Conservation (phyloP, 2,329 filamentous ascomycete genomes). For the Claviceps humidiphila region DNA sequence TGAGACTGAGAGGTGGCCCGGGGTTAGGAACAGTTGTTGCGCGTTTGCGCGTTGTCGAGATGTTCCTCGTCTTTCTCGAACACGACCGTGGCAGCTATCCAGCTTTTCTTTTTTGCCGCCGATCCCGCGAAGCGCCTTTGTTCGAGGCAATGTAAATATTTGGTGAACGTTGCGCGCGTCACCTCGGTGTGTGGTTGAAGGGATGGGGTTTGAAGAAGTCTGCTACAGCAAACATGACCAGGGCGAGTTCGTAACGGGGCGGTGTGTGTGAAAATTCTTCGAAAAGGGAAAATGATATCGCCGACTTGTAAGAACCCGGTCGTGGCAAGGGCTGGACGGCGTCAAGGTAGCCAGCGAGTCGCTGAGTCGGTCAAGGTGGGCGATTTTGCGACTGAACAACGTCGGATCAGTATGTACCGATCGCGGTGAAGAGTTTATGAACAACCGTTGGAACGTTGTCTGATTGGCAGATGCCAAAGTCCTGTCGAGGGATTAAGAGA, state of each 20-base stretch:
- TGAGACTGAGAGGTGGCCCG: background rate
- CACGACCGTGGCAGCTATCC: background rate
- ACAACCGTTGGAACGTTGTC: constrained; percentile 7
- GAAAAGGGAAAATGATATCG: constrained; percentile 14
- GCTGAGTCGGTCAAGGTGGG: constrained; percentile 1
- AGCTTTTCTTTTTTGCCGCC: background rate
- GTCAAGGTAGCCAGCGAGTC: constrained; percentile 16
- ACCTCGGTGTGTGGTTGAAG: constrained; percentile 50
- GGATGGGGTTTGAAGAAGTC: constrained; percentile 40
- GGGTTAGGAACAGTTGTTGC: background rate
- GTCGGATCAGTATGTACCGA: constrained; percentile 13
- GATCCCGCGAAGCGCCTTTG: background rate
- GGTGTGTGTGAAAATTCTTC: constrained; percentile 13
- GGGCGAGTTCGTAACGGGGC: constrained; percentile 17
- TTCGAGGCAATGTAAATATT: constrained; percentile 16
- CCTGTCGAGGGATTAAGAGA: constrained; percentile 10
- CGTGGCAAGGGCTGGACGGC: constrained; percentile 13
- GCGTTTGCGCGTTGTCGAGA: background rate
- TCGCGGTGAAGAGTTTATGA: constrained; percentile 10
- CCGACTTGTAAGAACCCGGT: constrained; percentile 18
- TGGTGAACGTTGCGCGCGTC: constrained; percentile 37
- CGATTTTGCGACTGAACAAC: constrained; percentile 13
- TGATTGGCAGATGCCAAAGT: constrained; percentile 28
- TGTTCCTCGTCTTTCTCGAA: background rate
- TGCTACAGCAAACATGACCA: constrained; percentile 43